Evolutionary conservation across 495 filamentous ascomycete genomes (phyloP).

Genomic region (Chaetomidium leptoderma): DNA sequence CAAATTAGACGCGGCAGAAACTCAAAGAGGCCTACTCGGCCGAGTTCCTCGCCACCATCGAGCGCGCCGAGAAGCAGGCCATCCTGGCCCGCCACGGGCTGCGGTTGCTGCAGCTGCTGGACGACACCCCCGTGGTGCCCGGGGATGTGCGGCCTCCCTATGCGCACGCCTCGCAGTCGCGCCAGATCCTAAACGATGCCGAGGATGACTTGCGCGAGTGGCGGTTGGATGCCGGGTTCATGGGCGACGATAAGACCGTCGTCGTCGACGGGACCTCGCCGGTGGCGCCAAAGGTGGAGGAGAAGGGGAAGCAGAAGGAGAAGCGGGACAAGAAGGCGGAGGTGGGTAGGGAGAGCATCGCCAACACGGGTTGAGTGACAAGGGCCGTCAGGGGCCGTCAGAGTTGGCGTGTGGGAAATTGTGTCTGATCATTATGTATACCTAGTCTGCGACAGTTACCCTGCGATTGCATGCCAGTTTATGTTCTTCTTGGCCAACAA

Average conservation of each 20-base stretch:
- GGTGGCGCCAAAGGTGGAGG: background rate
- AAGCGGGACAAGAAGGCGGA: conserved; percentile 5
- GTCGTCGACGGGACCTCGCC: background rate
- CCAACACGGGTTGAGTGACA: background rate
- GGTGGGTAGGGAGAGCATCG: conserved; percentile 6
- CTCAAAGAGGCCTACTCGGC: conserved; percentile 88
- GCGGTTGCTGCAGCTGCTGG: conserved; percentile 78
- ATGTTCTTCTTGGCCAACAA: conserved; percentile 5
- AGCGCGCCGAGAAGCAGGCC: conserved; percentile 93
- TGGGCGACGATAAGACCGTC: conserved; percentile 5
- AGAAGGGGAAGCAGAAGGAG: conserved; percentile 7
- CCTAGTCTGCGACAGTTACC: conserved; percentile 6
- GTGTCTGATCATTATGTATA: conserved; percentile 15
- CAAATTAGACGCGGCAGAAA: conserved; percentile 88
- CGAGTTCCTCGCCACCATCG: conserved; percentile 82
- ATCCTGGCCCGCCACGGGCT: conserved; percentile 87
- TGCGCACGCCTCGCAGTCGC: conserved; percentile 57
- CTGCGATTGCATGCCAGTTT: background rate
- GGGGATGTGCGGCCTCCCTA: conserved; percentile 71
- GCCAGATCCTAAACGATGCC: conserved; percentile 85
- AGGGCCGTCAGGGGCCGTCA: background rate
- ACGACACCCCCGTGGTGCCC: conserved; percentile 85
- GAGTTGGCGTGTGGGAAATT: background rate
- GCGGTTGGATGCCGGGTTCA: conserved; percentile 42
- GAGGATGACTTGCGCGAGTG: conserved; percentile 81